Conservation (phyloP, 441 rosid genomes). For the Gossypium lobatum region DNA sequence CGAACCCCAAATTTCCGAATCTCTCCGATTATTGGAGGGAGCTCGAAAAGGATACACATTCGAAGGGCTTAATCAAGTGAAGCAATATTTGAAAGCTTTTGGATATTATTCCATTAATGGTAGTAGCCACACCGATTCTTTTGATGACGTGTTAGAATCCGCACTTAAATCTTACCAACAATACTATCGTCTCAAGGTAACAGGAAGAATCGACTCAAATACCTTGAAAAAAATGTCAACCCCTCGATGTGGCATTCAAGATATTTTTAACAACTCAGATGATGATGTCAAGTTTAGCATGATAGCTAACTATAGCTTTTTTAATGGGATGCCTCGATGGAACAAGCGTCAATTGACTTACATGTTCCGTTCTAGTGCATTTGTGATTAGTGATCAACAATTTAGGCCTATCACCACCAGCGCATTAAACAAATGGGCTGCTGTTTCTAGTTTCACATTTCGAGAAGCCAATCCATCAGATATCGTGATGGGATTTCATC, state of each 20-base stretch:
- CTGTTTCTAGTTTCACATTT: constrained; percentile 10
- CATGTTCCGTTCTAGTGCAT: constrained; percentile 2
- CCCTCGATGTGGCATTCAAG: constrained; percentile 5
- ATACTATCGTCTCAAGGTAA: background rate
- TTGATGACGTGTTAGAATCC: background rate
- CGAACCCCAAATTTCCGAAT: background rate
- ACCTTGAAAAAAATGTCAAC: background rate
- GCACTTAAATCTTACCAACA: background rate
- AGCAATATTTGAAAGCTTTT: background rate
- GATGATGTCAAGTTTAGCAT: constrained; percentile 1
- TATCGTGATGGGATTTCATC: constrained; percentile 16
- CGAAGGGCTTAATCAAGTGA: background rate
- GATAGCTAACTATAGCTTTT: constrained; percentile 17
- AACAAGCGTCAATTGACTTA: constrained; percentile 16
- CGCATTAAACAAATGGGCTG: constrained; percentile 15
- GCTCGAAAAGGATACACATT: background rate
- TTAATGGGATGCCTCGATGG: constrained; percentile 14
- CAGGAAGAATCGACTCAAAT: background rate
- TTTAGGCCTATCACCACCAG: background rate
- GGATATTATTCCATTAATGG: background rate
- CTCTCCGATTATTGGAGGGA: background rate
- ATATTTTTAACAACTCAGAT: background rate
- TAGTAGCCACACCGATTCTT: background rate
- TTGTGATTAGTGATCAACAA: background rate
- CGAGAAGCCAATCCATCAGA: background rate